These are phyloP conservation scores for Sporothrix humicola DNA, from an alignment of 2,329 filamentous ascomycete genomes.

Conservation along the genomic window DNA sequence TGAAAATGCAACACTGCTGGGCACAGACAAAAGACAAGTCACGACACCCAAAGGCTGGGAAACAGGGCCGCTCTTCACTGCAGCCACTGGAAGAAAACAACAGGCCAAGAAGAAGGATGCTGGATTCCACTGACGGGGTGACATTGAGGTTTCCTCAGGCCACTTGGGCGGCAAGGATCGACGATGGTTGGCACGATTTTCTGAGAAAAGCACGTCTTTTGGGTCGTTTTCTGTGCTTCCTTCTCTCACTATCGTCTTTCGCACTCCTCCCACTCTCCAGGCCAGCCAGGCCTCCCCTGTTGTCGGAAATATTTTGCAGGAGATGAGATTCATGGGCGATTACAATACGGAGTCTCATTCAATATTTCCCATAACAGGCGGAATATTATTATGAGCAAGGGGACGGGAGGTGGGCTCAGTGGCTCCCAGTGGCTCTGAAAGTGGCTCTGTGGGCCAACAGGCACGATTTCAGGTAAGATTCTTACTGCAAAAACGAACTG, in stretches of 20 bases:
- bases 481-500: no score
- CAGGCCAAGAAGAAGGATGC: constrained; percentile 12
- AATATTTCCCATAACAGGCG: not conserved
- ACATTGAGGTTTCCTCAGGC: constrained; percentile 21
- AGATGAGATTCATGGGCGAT: constrained; percentile 27
- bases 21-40: constrained; percentile 17
- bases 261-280: not conserved
- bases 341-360: not conserved
- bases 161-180: constrained; percentile 22
- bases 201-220: constrained; percentile 25
- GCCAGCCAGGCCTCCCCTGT: not conserved
- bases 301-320: constrained; percentile 17
- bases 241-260: not conserved
- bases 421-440: no score
- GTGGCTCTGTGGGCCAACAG: no score
- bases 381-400: not conserved
- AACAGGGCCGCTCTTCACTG: not conserved
- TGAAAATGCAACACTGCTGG: constrained; percentile 10
- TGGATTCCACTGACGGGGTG: constrained; percentile 17
- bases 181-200: constrained; percentile 25
- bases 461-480: constrained; percentile 12
- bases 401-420: not conserved
- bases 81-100: not conserved
- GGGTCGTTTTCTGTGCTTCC: not conserved
- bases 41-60: not conserved